phyloP scores from a whole-genome alignment of 306 rosid species.

The Prunus mume region DNA sequence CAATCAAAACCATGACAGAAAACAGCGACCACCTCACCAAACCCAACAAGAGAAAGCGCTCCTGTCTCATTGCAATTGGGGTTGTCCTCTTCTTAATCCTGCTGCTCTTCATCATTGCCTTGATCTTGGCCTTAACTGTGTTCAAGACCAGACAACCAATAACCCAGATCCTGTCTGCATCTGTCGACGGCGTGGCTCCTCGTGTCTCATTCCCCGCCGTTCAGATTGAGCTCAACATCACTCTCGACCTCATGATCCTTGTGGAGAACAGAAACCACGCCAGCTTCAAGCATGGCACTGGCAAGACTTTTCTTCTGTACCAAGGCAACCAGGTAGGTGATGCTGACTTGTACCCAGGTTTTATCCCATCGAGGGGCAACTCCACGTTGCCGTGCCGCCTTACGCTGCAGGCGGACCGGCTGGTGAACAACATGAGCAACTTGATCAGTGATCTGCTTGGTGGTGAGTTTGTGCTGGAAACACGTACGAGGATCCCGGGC shows the following conservation, averaged over 20 bases:
- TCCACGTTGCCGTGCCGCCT: slow-evolving; percentile 34
- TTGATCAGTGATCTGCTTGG: slow-evolving; percentile 37
- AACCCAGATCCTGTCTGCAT: slow-evolving; percentile 34
- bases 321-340: slow-evolving; percentile 50
- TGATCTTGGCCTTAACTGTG: slow-evolving; percentile 49
- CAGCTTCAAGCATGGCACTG: slow-evolving; percentile 52
- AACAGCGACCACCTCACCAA: background rate
- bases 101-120: slow-evolving; percentile 25
- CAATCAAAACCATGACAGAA: slow-evolving; percentile 6
- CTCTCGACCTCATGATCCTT: slow-evolving; percentile 42
- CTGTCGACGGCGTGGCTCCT: slow-evolving; percentile 49
- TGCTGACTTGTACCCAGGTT: slow-evolving; percentile 40
- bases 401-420: slow-evolving; percentile 40
- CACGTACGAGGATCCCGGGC: slow-evolving; percentile 49
- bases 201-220: slow-evolving; percentile 42
- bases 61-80: slow-evolving; percentile 22
- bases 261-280: slow-evolving; percentile 48
- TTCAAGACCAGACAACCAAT: slow-evolving; percentile 52
- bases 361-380: slow-evolving; percentile 48
- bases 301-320: slow-evolving; percentile 41
- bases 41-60: slow-evolving; percentile 15
- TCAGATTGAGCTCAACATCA: slow-evolving; percentile 44
- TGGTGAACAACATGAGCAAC: slow-evolving; percentile 26
- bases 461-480: slow-evolving; percentile 39
- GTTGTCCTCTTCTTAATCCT: slow-evolving; percentile 19